Conservation (phyloP, 495 filamentous ascomycete genomes). For the Copromyces sp. region DNA sequence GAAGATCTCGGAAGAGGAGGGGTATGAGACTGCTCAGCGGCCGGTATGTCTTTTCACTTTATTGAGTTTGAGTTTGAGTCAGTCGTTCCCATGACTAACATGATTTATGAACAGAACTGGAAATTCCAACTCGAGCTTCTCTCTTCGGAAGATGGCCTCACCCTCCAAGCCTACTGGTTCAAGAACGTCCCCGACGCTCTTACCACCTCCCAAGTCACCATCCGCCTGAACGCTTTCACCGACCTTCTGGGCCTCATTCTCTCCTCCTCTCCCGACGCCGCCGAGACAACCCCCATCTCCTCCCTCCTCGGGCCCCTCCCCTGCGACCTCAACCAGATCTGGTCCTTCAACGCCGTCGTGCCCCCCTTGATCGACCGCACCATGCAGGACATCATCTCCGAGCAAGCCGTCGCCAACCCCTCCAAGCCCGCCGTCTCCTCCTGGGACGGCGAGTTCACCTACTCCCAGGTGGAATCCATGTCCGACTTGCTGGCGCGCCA, state of each 20-base stretch:
- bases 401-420: conserved; percentile 19
- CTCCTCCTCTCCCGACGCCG: neutral
- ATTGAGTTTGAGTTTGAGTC: neutral
- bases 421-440: conserved; percentile 25
- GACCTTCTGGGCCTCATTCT: conserved; percentile 1
- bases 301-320: conserved; percentile 6
- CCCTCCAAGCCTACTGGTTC: conserved; percentile 5
- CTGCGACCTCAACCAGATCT: conserved; percentile 25
- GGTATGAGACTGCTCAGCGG: neutral
- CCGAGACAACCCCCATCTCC: neutral
- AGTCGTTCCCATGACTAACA: no score
- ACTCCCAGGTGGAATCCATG: conserved; percentile 38
- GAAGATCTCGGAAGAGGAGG: neutral
- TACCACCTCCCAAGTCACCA: neutral
- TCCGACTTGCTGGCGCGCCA: conserved; percentile 39
- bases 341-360: conserved; percentile 30
- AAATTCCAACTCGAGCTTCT: conserved; percentile 6
- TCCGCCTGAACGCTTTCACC: conserved; percentile 6
- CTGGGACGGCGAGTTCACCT: conserved; percentile 55
- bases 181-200: conserved; percentile 1
- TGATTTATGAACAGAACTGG: conserved; percentile 5
- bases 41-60: neutral
- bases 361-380: conserved; percentile 26
- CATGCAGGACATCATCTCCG: conserved; percentile 32
- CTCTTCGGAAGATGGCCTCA: conserved; percentile 1